phyloP scores from a whole-genome alignment of 306 rosid species.

The Cyamopsis tetragonoloba region DNA sequence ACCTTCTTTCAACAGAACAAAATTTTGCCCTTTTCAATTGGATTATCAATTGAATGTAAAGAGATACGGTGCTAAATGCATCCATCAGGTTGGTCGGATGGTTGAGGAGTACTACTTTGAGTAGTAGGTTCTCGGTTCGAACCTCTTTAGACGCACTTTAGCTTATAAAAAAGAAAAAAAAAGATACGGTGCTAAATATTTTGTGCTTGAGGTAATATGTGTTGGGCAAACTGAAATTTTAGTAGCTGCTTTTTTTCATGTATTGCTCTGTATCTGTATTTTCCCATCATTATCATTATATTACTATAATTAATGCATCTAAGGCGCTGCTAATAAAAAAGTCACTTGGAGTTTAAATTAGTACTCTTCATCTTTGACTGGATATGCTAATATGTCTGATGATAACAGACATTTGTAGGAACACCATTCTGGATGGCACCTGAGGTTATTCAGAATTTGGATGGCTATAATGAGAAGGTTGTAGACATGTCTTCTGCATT shows the following conservation, averaged over 20 bases:
- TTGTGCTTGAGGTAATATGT: constrained; percentile 7
- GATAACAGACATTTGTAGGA: constrained; percentile 95
- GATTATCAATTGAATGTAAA: constrained; percentile 7
- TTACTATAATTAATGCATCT: background rate
- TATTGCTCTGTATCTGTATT: background rate
- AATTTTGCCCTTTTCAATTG: background rate
- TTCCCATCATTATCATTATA: background rate
- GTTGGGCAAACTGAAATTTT: background rate
- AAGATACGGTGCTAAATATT: background rate
- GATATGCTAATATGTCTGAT: constrained; percentile 52
- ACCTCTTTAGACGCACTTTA: too few species aligned
- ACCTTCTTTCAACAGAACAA: constrained; percentile 1
- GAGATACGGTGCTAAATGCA: too few species aligned
- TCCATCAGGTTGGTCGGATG: too few species aligned
- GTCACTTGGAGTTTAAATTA: background rate
- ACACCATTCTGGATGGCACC: constrained; percentile 99
- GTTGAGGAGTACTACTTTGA: too few species aligned
- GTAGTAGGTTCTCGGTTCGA: too few species aligned
- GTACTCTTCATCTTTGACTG: background rate
- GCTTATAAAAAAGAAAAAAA: too few species aligned
- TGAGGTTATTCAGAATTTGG: constrained; percentile 96
- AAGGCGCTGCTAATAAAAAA: background rate
- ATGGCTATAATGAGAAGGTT: constrained; percentile 99
- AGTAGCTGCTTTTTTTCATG: background rate
- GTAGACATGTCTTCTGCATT: constrained; percentile 5